phyloP scores from a whole-genome alignment of 2,329 filamentous ascomycete species.

The Neophaeococcomyces mojaviensis region DNA sequence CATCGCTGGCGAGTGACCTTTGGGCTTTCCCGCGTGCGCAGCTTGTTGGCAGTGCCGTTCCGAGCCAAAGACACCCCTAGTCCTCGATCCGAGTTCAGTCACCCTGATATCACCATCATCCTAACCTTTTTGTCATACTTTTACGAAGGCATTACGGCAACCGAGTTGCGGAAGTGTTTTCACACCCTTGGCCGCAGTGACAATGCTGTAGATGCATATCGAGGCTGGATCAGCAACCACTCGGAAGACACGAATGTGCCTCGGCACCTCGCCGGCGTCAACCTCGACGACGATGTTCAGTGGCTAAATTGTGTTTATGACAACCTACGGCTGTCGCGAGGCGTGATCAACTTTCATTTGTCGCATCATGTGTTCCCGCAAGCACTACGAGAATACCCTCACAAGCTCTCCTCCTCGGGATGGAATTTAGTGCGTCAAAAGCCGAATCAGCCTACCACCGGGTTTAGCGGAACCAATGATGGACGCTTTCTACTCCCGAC shows the following conservation, averaged over 20 bases:
- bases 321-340: conserved; percentile 44
- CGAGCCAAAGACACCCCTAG: conserved; percentile 53
- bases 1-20: conserved; percentile 63
- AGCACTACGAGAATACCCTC: conserved; percentile 54
- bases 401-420: conserved; percentile 57
- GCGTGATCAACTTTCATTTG: conserved; percentile 58
- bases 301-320: conserved; percentile 46
- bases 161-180: conserved; percentile 45
- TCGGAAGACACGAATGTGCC: conserved; percentile 29
- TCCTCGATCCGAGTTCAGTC: conserved; percentile 53
- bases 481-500: conserved; percentile 44
- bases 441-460: conserved; percentile 41
- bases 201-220: conserved; percentile 45
- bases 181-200: conserved; percentile 44
- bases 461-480: conserved; percentile 66
- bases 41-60: conserved; percentile 51
- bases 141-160: conserved; percentile 46
- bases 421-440: conserved; percentile 56
- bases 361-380: conserved; percentile 51
- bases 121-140: conserved; percentile 53
- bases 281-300: conserved; percentile 44
- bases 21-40: conserved; percentile 50
- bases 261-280: conserved; percentile 44
- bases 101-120: conserved; percentile 51
- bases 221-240: conserved; percentile 27